These are phyloP conservation scores for Ceratocystis colombiana DNA, from an alignment of 2,329 filamentous ascomycete species.

Conservation along the genomic window DNA sequence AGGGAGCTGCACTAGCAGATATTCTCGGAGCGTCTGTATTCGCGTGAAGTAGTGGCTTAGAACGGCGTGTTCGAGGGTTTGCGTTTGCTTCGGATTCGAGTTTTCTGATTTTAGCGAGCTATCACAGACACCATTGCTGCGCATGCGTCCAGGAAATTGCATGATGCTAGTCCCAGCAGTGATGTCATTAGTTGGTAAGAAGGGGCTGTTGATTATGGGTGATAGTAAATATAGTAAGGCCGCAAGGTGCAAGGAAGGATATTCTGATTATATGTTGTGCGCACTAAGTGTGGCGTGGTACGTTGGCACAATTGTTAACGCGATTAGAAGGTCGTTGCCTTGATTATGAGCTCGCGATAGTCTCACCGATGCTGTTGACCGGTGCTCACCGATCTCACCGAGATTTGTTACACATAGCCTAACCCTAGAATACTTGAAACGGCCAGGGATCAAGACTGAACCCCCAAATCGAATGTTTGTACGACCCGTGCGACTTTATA, in stretches of 20 bases:
- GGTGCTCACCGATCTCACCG: not conserved
- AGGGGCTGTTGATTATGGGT: not conserved
- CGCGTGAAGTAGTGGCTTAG: conserved; percentile 47
- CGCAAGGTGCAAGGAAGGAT: not conserved
- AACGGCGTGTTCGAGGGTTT: conserved; percentile 11
- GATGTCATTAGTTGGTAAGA: not conserved
- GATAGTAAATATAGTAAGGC: not conserved
- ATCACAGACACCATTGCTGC: not conserved
- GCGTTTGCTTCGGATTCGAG: not conserved
- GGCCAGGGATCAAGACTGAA: not conserved
- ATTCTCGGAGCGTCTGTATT: conserved; percentile 58
- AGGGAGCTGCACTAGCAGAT: conserved; percentile 57
- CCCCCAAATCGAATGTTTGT: not conserved
- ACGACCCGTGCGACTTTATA: not conserved
- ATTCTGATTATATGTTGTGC: not conserved
- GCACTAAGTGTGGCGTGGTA: too few species aligned
- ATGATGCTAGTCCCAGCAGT: too few species aligned
- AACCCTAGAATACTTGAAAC: not conserved
- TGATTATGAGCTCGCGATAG: not conserved
- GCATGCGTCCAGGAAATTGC: not conserved
- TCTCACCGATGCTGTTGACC: not conserved
- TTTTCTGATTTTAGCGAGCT: not conserved
- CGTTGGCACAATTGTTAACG: too few species aligned
- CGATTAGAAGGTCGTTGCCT: not conserved
- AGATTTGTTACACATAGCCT: not conserved